Percentiles rank a stretch among this genome's conserved stretches.
Conservation (phyloP, 2,329 filamentous ascomycete genomes). For the Cladobotryum mycophilum region DNA sequence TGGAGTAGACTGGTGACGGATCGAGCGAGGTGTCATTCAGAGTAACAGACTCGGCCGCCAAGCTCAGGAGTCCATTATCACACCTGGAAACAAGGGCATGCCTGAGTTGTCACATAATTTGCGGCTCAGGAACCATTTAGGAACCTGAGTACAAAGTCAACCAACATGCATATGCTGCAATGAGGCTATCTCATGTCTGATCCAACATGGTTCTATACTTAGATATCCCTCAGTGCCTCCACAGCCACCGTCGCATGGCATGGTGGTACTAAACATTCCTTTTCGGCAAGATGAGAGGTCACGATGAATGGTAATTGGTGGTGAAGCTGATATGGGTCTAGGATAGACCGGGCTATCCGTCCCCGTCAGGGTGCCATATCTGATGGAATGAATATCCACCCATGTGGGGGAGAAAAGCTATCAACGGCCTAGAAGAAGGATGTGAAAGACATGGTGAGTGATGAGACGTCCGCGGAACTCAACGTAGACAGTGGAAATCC, state of each 20-base stretch:
- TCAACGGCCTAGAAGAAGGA: too few relatives aligned
- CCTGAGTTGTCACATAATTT: not conserved
- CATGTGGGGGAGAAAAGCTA: not conserved
- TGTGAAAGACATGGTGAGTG: too few relatives aligned
- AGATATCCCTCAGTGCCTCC: not conserved
- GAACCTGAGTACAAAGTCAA: not conserved
- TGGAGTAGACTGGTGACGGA: not conserved
- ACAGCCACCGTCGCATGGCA: slow-evolving; percentile 3
- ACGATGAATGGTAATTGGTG: slow-evolving; percentile 6
- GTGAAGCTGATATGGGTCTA: slow-evolving; percentile 1
- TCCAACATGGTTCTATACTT: not conserved
- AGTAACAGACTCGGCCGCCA: not conserved
- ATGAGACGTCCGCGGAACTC: too few relatives aligned
- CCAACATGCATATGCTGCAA: not conserved
- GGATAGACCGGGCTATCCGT: too few relatives aligned
- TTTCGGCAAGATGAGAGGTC: not conserved
- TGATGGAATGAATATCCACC: slow-evolving; percentile 2
- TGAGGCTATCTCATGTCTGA: slow-evolving; percentile 2
- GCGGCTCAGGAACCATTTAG: not conserved
- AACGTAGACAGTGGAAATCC: too few relatives aligned
- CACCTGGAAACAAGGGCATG: not conserved
- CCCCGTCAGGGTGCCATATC: not conserved
- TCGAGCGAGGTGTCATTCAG: not conserved
- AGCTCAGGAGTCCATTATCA: not conserved
- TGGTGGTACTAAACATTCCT: not conserved